Conservation (phyloP, 768 basidiomycete species). For the Lactarius tabidus region DNA sequence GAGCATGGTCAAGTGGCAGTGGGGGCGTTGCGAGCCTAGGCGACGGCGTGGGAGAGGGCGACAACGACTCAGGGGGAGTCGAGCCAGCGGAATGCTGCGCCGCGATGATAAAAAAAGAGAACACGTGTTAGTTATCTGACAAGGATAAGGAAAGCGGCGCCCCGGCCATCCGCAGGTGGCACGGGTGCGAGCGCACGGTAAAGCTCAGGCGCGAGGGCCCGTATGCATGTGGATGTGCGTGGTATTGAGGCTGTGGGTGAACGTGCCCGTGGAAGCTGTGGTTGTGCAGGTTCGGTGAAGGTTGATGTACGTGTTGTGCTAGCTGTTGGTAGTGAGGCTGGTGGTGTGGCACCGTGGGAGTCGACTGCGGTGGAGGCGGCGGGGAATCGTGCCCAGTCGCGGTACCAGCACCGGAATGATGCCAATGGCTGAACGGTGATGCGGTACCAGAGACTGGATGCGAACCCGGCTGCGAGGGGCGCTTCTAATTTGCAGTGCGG, state of each 20-base stretch:
- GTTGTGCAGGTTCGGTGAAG: not conserved
- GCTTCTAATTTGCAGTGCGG: slow-evolving; percentile 40
- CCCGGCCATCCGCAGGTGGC: slow-evolving; percentile 20
- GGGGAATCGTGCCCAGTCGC: slow-evolving; percentile 12
- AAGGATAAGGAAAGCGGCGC: slow-evolving; percentile 11
- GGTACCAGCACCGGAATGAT: slow-evolving; percentile 25
- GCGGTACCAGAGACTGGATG: slow-evolving; percentile 50
- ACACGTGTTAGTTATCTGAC: slow-evolving; percentile 12
- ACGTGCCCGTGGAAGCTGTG: not conserved
- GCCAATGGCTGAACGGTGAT: slow-evolving; percentile 41
- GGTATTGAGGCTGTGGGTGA: slow-evolving; percentile 24
- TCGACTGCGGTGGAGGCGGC: slow-evolving; percentile 28
- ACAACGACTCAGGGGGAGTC: slow-evolving; percentile 14
- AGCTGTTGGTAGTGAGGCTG: slow-evolving; percentile 2
- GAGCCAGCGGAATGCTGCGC: slow-evolving; percentile 15
- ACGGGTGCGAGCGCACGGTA: slow-evolving; percentile 32
- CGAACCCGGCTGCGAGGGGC: slow-evolving; percentile 39
- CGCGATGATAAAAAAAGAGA: not conserved
- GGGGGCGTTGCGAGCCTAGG: slow-evolving; percentile 21
- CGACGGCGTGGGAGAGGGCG: slow-evolving; percentile 15
- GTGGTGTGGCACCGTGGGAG: slow-evolving; percentile 16
- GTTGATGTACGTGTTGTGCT: slow-evolving; percentile 15
- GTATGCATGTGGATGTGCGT: slow-evolving; percentile 26
- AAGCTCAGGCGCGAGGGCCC: slow-evolving; percentile 38
- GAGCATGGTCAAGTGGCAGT: slow-evolving; percentile 4